Evolutionary conservation across 345 rosid species (phyloP), one percentile per base, ranked within the genome.

Genomic region (Luvunga scandens): DNA sequence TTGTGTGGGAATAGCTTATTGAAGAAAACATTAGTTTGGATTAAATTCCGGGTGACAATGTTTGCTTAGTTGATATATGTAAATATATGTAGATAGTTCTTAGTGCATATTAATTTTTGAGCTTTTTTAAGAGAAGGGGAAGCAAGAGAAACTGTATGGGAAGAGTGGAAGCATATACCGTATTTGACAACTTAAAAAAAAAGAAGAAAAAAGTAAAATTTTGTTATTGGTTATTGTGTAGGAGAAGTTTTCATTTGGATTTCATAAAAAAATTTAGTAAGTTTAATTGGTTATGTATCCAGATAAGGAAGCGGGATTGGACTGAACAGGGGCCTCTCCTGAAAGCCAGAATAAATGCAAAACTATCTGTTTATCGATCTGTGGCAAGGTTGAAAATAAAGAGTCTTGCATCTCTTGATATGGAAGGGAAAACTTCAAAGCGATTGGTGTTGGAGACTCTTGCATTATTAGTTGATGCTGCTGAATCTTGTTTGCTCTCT

Each of bases 231-330:
- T 50, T 61, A 28, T 53, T 75, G 19, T 53, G 50, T 71, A 21
- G 39, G 39, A 56, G 34, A 68, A 75, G 71, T 79, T 77, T 73
- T 42, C 24, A 64, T 66, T 78, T 79, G 77, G 74, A 77, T 30
- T 59, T 73, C 19, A 65, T 68, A n/a, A 33, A 27, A 45, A 34
- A n/a, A 22, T 66, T 48, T 81, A 61, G 39, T 78, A 31, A 72
- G 22, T 53, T 63, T 64, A 74, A 78, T 22, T 79, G 80, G 53
- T 65, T 67, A 19, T 81, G 38, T 86, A 79, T 75, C 62, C 93
- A 97, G 99, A 88, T 91, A 85, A 87, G 95, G 91, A 97, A 91
- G 83, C 92, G 94, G 81, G 98, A 94, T 71, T 94, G 98, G 98
- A 91, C 80, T 71, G 98, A 91, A 71, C 98, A 91, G 72, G 99